Base-by-base conservation (phyloP, 73 alveolate species). In the Paramecium pentaurelia region DNA sequence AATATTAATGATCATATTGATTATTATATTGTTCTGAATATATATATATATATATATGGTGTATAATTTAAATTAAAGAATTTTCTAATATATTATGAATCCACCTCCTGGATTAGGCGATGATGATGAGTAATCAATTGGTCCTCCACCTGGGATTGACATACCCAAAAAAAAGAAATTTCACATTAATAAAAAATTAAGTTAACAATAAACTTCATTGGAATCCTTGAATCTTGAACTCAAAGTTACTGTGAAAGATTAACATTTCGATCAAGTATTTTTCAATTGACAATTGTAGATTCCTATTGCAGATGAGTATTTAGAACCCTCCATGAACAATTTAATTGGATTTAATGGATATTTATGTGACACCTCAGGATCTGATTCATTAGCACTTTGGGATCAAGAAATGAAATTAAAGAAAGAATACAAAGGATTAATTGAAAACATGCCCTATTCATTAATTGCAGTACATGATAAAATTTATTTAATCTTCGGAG, bases 81-180 rank as follows among this genome's bases (percentile, higher is more conserved):
- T 51, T 54, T 54, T 54, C 32, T 18, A 18, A 54, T 16, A 54
- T 54, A 18, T 18, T 75, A 36, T 75, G 42, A n/a, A 75, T 16
- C 77, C 91, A 2, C 77, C 91, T 80, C 91, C 77, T 27, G 89
- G 89, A 14, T 77, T 42, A 77, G 64, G 40, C 28, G 30, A 71
- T 30, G 86, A 71, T 71, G 22, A 49, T 49, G 86, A 70, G 2
- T 6, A 28, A 30, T 6, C 86, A 9, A 77, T 77, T 34, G 89
- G 89, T 38, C 73, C 73, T 20, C 73, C 89, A 16, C 89, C 89
- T 40, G 89, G 89, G 7, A 40, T 77, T 2, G 64, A 77, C 18
- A 34, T 34, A 22, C 86, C 86, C 11, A 20, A 34, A 59, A 77
- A 77, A 42, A 16, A 40, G 71, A 27, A 77, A 42, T n/a, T 22